phyloP scores from a whole-genome alignment of 257 asterid genomes.

The Solanum paucissectum region DNA sequence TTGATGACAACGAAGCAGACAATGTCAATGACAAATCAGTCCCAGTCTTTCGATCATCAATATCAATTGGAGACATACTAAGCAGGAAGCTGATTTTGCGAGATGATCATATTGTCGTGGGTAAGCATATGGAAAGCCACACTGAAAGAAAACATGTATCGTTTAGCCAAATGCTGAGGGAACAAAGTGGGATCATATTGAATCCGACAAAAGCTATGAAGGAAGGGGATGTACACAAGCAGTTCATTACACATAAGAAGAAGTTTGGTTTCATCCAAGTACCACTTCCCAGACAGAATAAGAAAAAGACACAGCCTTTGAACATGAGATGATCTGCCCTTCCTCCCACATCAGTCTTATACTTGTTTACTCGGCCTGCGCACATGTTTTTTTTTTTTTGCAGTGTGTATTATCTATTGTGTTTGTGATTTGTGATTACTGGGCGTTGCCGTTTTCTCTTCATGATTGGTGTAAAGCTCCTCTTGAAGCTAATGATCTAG shows the following conservation, averaged over 20 bases:
- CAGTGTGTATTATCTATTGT: background rate
- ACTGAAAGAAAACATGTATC: slow-evolving; percentile 42
- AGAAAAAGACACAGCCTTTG: slow-evolving; percentile 45
- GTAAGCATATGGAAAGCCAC: slow-evolving; percentile 33
- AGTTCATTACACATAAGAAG: slow-evolving; percentile 55
- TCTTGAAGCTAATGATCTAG: background rate
- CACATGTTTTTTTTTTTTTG: background rate
- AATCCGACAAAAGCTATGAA: slow-evolving; percentile 25
- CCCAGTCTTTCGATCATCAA: slow-evolving; percentile 33
- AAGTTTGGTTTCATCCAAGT: slow-evolving; percentile 88
- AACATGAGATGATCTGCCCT: slow-evolving; percentile 13
- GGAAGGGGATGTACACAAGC: slow-evolving; percentile 40
- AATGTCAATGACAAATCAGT: slow-evolving; percentile 7
- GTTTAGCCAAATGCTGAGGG: slow-evolving; percentile 79
- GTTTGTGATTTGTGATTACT: background rate
- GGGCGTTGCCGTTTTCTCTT: background rate
- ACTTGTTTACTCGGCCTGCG: slow-evolving; percentile 7
- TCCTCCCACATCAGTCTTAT: background rate
- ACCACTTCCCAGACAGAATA: slow-evolving; percentile 50
- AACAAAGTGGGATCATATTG: slow-evolving; percentile 55
- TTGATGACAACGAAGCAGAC: slow-evolving; percentile 11
- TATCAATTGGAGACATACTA: slow-evolving; percentile 53
- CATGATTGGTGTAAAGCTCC: background rate
- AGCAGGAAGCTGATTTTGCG: slow-evolving; percentile 39
- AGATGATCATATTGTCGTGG: slow-evolving; percentile 35